A percentile compares a stretch with the other conserved stretches of the same genome.
These are phyloP conservation scores for Hyaloscypha finlandica DNA, from an alignment of 495 filamentous ascomycete genomes.

Conservation along the genomic window DNA sequence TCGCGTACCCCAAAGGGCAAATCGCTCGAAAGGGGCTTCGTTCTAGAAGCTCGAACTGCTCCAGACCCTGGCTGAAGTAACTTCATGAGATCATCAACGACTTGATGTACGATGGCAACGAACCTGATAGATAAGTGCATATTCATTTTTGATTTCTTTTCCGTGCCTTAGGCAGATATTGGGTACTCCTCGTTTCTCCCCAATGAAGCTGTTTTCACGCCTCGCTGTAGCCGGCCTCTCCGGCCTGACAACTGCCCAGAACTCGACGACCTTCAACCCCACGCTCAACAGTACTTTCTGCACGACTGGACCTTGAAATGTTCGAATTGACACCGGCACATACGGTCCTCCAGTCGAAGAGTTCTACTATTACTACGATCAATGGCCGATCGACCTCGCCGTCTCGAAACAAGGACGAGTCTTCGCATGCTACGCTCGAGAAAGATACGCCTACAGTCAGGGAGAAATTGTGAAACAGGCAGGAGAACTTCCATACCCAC, in stretches of 20 bases:
- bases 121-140: not conserved
- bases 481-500: slow-evolving; percentile 41
- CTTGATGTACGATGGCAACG: not conserved
- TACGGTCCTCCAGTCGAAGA: slow-evolving; percentile 42
- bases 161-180: not conserved
- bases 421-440: slow-evolving; percentile 44
- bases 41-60: not conserved
- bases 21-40: not conserved
- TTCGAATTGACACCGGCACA: slow-evolving; percentile 39
- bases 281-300: slow-evolving; percentile 9
- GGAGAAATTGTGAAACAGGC: slow-evolving; percentile 41
- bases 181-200: no score
- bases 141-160: not conserved
- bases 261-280: slow-evolving; percentile 12
- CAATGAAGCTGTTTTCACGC: not conserved
- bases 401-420: slow-evolving; percentile 40
- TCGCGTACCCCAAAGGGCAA: not conserved
- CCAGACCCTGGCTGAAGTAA: not conserved
- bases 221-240: not conserved
- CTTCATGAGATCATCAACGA: not conserved
- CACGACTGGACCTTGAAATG: slow-evolving; percentile 19
- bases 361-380: slow-evolving; percentile 44
- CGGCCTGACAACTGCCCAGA: not conserved
- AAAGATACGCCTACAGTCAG: slow-evolving; percentile 37
- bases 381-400: slow-evolving; percentile 45